Evolutionary conservation across 1,284 basidiomycete genomes (phyloP), one percentile per base, ranked within the genome.

Genomic region (Ustilago nuda): DNA sequence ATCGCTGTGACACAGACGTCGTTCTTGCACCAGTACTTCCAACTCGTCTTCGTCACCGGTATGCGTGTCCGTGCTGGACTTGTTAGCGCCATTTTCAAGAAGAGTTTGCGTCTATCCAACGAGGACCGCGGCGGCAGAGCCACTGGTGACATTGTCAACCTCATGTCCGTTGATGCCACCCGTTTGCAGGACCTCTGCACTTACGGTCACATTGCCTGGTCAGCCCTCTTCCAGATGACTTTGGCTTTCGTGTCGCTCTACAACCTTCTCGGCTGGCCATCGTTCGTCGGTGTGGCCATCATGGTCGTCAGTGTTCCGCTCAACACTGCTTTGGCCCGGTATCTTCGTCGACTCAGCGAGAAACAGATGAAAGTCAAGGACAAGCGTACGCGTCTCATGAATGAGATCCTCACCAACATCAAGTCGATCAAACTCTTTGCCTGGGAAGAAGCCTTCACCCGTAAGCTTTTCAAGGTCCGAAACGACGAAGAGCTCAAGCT

Each of bases 311-410:
- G 80, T 52, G 90, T 89, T 85, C 91, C 93, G 0, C 77, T 91
- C 0, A 94, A 95, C 86, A 91, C 90, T 0, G 82, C 87, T 61
- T 89, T 91, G 48, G 93, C 97, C 91, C 92, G 91, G 83, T 88
- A 87, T 23, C 88, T 95, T 52, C 93, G 95, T 83, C 86, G 85
- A 2, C 85, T 92, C 53, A 90, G 95, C n/a, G 88, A 89, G 67
- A 92, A 92, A 83, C 91, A 91, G 57, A 96, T 97, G 93, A 85
- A 87, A 4, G 98, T 92, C 92, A 98, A 95, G 0, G 95, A 97
- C 84, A 78, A 92, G 80, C 77, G 84, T 13, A 76, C 78, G n/a
- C 82, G 82, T 41, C 75, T 80, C 36, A 85, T 84, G 56, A 82
- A 84, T 41, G 84, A 85, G 64, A 75, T 85, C 43, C 72, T 85